Conservation (phyloP, 306 rosid species). For the Inga laurina region DNA sequence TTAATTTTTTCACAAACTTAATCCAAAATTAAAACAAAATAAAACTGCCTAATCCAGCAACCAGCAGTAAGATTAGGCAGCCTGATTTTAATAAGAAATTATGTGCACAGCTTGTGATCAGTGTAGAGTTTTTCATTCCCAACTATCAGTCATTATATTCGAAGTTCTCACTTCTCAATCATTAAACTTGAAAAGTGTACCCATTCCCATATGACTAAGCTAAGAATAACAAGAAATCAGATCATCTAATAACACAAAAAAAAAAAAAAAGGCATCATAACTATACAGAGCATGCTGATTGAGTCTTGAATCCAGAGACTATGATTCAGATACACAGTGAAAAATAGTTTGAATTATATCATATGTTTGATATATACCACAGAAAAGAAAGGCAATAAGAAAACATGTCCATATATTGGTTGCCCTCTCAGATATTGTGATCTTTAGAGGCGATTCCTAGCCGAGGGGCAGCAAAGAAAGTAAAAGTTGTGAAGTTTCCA, state of each 20-base stretch:
- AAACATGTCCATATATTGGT: neutral
- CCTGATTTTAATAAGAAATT: neutral
- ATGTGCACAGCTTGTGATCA: neutral
- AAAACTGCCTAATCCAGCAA: neutral
- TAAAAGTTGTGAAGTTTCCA: neutral
- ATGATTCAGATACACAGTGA: no score
- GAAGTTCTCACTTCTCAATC: neutral
- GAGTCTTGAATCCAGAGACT: no score
- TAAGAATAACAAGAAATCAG: neutral
- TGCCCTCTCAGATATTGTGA: neutral
- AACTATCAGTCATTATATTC: neutral
- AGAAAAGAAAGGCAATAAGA: no score
- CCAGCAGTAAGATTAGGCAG: neutral
- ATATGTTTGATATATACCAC: no score
- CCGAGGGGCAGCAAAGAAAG: neutral
- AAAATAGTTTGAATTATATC: no score
- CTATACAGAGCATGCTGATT: no score
- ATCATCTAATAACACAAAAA: no score
- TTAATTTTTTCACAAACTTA: neutral
- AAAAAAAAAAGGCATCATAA: no score
- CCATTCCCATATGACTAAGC: neutral
- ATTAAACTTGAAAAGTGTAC: neutral
- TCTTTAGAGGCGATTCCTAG: neutral
- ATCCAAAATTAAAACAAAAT: neutral
- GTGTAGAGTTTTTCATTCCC: neutral